Conservation (phyloP, 1,284 basidiomycete genomes). For the Boletellus sp. region DNA sequence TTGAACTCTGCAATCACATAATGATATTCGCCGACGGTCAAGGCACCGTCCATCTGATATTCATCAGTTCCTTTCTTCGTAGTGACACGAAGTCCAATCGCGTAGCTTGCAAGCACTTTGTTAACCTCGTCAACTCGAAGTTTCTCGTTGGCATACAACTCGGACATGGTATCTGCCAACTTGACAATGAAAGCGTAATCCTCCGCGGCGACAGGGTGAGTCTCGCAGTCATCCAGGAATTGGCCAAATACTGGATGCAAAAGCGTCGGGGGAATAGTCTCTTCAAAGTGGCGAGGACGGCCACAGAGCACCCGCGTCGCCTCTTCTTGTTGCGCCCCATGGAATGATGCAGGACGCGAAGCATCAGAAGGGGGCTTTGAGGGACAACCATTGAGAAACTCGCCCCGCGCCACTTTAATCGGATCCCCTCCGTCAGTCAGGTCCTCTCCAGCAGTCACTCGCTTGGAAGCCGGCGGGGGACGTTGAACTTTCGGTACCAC, state of each 20-base stretch:
- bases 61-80: too few species aligned
- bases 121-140: neutral
- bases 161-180: neutral
- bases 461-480: too few species aligned
- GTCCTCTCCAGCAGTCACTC: too few species aligned
- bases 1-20: slow-evolving; percentile 2
- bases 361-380: too few species aligned
- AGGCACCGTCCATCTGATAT: neutral
- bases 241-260: neutral
- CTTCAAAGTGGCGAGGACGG: neutral
- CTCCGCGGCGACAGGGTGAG: neutral
- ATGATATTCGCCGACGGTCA: neutral
- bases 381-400: too few species aligned
- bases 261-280: neutral
- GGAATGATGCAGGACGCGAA: neutral
- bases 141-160: neutral
- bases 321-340: neutral
- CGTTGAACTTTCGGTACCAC: too few species aligned
- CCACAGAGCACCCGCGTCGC: neutral
- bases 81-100: neutral
- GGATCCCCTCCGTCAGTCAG: too few species aligned
- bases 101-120: neutral
- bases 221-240: neutral
- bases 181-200: neutral
- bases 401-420: too few species aligned